Percentiles rank a stretch among this genome's conserved stretches.
These are phyloP conservation scores for Sechiopsis laciniata DNA, from an alignment of 306 rosid species.

Conservation along the genomic window DNA sequence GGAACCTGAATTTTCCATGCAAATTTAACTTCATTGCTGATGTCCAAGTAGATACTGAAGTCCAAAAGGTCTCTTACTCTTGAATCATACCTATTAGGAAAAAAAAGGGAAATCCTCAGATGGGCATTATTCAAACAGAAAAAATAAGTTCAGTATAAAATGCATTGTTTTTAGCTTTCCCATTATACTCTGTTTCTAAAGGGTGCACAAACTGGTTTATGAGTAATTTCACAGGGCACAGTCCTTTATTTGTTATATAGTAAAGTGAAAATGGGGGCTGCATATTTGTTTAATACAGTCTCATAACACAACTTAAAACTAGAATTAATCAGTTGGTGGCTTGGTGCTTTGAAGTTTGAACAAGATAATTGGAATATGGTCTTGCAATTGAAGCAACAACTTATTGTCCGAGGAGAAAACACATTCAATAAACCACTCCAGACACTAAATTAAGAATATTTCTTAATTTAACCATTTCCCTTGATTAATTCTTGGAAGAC, in stretches of 20 bases:
- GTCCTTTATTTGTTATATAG: neutral
- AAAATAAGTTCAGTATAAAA: neutral
- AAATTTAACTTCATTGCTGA: conserved; percentile 95
- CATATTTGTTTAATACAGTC: neutral
- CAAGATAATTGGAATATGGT: neutral
- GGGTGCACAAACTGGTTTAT: neutral
- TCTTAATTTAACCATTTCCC: neutral
- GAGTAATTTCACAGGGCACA: neutral
- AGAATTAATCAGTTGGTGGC: neutral
- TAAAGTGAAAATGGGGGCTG: neutral
- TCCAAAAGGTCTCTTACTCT: conserved; percentile 92
- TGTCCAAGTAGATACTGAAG: conserved; percentile 96
- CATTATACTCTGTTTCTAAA: neutral
- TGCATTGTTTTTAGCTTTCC: neutral
- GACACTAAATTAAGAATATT: neutral
- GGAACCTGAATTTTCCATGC: conserved; percentile 99
- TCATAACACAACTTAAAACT: neutral
- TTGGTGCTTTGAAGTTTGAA: neutral
- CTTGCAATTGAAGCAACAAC: neutral
- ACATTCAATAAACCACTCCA: neutral
- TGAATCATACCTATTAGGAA: conserved; percentile 55
- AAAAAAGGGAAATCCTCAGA: neutral
- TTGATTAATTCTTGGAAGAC: neutral
- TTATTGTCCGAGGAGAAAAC: neutral
- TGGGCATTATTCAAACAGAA: neutral